Conservation (phyloP, 306 rosid genomes). For the Ziziphus jujuba region DNA sequence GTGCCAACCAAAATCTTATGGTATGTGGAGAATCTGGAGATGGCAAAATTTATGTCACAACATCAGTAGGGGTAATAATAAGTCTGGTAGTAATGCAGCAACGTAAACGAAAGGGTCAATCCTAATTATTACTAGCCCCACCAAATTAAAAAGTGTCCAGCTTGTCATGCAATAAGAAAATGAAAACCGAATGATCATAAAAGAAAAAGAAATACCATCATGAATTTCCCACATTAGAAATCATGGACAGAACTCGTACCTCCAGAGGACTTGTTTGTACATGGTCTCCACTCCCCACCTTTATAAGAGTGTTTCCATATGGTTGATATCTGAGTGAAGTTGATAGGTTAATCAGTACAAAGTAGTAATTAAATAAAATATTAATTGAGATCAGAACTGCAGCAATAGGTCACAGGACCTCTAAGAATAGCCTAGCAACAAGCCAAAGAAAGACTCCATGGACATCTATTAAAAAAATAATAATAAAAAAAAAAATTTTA, state of each 20-base stretch:
- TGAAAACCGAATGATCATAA: neutral
- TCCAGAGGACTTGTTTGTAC: conserved; percentile 61
- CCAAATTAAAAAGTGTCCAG: no score
- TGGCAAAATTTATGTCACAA: no score
- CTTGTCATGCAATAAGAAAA: neutral
- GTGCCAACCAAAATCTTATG: no score
- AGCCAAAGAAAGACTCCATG: conserved; percentile 17
- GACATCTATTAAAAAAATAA: no score
- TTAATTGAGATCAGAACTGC: conserved; percentile 7
- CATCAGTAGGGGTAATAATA: no score
- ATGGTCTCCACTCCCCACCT: conserved; percentile 82
- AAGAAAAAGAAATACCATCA: neutral
- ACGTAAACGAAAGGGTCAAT: no score
- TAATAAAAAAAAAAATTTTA: no score
- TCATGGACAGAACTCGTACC: conserved; percentile 41
- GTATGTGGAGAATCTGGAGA: no score
- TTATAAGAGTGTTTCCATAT: conserved; percentile 77
- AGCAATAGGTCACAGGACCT: conserved; percentile 9
- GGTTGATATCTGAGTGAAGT: conserved; percentile 67
- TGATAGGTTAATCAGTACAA: conserved; percentile 29
- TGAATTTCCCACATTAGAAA: neutral
- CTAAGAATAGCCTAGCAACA: conserved; percentile 13
- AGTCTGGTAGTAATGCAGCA: no score
- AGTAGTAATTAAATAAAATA: conserved; percentile 9
- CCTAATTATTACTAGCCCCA: no score